Evolutionary conservation across 2,329 filamentous ascomycete genomes (phyloP), one percentile per base, ranked within the genome.

Genomic region (Monosporascus sp.): DNA sequence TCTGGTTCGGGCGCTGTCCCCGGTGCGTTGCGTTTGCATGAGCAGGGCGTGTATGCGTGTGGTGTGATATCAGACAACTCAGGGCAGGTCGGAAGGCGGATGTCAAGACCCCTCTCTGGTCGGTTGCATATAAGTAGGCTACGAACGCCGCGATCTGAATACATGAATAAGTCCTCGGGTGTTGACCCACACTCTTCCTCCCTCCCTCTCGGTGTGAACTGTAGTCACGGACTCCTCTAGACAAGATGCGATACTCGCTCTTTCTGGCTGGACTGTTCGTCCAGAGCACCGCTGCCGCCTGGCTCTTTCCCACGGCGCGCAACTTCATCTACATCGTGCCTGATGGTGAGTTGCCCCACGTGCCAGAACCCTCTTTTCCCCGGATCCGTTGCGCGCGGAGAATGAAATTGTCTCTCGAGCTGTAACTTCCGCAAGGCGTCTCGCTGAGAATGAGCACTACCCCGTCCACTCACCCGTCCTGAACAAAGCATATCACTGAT

Each of bases 251-350:
- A 24, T 43, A 44, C 31, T 40, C 50, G 17, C 19, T 37, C 17
- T 19, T 48, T 24, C 26, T 47, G 7, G 17, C 43, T 22, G 50
- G 50, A 43, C 43, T 48, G 43, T 20, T 52, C 31, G 31, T 22
- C 9, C 34, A 47, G 22, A 19, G 50, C 31, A 27, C 40, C 26
- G 19, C 43, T 20, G 50, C 50, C 20, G 2, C 17, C 34, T 52
- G 51, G 51, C 36, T 52, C 16, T 24, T 40, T 27, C 31, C 41
- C 24, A 24, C 45, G 48, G 40, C 31, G 17, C 52, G 47, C 22
- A 69, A 67, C 59, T 68, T 69, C 57, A 67, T 69, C 55, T 68
- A 69, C 53, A 60, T 70, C 36, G 65, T 69, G 7, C 65, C 66
- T 5, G 63, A 68, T 56, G 65, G 65, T 43, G 41, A 44, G 41